Conservation (phyloP, 2,329 filamentous ascomycete species). For the Phialophora tarda region DNA sequence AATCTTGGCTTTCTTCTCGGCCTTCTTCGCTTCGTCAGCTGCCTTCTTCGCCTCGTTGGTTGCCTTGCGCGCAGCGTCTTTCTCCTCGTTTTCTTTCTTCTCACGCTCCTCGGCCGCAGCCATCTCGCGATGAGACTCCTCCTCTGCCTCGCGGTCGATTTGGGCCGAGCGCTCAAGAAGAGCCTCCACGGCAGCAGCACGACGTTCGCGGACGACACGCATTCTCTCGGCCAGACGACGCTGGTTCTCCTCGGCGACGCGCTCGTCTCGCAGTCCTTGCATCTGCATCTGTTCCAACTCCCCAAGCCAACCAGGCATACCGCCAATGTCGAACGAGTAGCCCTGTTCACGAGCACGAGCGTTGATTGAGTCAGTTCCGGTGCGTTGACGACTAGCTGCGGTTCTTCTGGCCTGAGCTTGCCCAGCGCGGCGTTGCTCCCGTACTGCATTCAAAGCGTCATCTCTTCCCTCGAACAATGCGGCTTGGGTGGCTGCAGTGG, state of each 20-base stretch:
- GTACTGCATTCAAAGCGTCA: neutral
- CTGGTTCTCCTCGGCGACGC: neutral
- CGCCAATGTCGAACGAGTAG: constrained; percentile 20
- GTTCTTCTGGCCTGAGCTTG: neutral
- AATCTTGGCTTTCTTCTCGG: constrained; percentile 6
- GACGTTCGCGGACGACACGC: neutral
- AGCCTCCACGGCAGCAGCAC: neutral
- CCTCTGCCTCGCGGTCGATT: neutral
- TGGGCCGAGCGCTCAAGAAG: neutral
- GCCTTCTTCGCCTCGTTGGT: neutral
- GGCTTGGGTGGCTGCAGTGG: neutral
- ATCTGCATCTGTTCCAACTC: constrained; percentile 29
- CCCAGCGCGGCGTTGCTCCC: neutral
- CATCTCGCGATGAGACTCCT: neutral
- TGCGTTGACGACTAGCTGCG: neutral
- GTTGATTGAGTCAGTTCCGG: neutral
- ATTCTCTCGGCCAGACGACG: neutral
- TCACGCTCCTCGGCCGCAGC: neutral
- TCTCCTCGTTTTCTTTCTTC: constrained; percentile 10
- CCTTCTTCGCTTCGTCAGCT: neutral
- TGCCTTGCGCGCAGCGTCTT: neutral
- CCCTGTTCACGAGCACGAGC: constrained; percentile 2
- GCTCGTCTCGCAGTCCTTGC: constrained; percentile 1
- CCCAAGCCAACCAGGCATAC: constrained; percentile 18
- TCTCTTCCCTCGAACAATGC: neutral